Evolutionary conservation across 371 early-diverging fungal genomes (phyloP).

Genomic region (Smittium culicis): DNA sequence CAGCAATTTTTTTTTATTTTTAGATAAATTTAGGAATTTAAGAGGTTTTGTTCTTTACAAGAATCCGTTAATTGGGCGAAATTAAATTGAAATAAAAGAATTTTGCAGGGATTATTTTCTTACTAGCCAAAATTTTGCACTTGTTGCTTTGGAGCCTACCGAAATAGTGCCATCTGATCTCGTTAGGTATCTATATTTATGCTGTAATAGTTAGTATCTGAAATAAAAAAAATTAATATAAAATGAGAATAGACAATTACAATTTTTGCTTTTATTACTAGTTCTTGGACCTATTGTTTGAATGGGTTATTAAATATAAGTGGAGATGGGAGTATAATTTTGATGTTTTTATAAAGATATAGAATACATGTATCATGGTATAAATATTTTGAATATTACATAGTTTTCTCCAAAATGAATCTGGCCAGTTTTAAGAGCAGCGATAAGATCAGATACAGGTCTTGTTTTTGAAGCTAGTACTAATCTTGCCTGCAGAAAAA

Average conservation of each 20-base stretch:
- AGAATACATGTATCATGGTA: not conserved
- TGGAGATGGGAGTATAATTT: no score
- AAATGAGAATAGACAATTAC: constrained; percentile 28
- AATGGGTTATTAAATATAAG: no score
- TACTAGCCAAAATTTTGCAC: constrained; percentile 54
- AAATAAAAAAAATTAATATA: not conserved
- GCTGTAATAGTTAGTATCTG: no score
- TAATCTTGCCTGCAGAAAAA: no score
- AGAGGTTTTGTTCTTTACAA: no score
- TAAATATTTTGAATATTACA: constrained; percentile 31
- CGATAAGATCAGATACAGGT: constrained; percentile 60
- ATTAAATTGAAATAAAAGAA: no score
- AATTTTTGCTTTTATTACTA: constrained; percentile 71
- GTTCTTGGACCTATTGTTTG: constrained; percentile 88
- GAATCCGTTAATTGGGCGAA: no score
- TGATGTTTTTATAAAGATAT: not conserved
- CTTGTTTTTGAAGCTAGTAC: constrained; percentile 91
- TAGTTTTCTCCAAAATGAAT: constrained; percentile 94
- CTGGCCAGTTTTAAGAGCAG: constrained; percentile 66
- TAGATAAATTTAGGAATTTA: no score
- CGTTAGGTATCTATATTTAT: constrained; percentile 39
- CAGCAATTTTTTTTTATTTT: no score
- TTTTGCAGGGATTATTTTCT: not conserved
- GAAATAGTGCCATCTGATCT: constrained; percentile 93
- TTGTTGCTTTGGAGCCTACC: constrained; percentile 92